phyloP scores from a whole-genome alignment of 2,329 filamentous ascomycete species.

The Podosphaera fusca region DNA sequence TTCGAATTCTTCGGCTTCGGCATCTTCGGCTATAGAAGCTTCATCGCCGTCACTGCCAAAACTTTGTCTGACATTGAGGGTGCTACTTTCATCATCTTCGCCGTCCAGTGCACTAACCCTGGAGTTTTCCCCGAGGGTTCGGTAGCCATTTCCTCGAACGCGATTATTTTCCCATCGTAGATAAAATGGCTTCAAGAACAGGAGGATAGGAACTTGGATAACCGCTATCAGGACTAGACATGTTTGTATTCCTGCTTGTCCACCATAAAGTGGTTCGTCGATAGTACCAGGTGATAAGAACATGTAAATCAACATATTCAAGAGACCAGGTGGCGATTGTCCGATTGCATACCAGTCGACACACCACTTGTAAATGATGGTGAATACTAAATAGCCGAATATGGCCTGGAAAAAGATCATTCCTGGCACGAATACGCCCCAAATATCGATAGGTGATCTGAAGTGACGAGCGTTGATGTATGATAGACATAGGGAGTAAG shows the following conservation, averaged over 20 bases:
- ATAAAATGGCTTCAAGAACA: slow-evolving; percentile 91
- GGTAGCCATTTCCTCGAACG: slow-evolving; percentile 70
- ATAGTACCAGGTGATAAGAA: slow-evolving; percentile 66
- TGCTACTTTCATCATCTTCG: slow-evolving; percentile 48
- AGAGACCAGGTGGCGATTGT: slow-evolving; percentile 54
- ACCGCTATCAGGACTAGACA: slow-evolving; percentile 63
- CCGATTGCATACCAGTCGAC: slow-evolving; percentile 54
- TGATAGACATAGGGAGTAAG: slow-evolving; percentile 82
- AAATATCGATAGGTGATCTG: slow-evolving; percentile 84
- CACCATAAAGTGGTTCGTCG: slow-evolving; percentile 51
- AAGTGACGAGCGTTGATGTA: slow-evolving; percentile 90
- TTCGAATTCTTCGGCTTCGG: slow-evolving; percentile 89
- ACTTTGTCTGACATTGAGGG: slow-evolving; percentile 40
- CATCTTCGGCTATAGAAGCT: slow-evolving; percentile 63
- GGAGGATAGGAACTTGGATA: slow-evolving; percentile 65
- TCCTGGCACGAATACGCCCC: slow-evolving; percentile 88
- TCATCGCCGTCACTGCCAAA: slow-evolving; percentile 58
- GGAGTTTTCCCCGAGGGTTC: slow-evolving; percentile 72
- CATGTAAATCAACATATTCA: slow-evolving; percentile 99
- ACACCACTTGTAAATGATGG: slow-evolving; percentile 93
- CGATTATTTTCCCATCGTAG: slow-evolving; percentile 84
- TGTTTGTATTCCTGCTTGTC: slow-evolving; percentile 56
- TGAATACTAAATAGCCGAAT: slow-evolving; percentile 85
- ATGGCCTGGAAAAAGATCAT: slow-evolving; percentile 99
- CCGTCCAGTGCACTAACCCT: slow-evolving; percentile 77